Conservation (phyloP, 2,329 filamentous ascomycete genomes). For the Colletotrichum sp. region DNA sequence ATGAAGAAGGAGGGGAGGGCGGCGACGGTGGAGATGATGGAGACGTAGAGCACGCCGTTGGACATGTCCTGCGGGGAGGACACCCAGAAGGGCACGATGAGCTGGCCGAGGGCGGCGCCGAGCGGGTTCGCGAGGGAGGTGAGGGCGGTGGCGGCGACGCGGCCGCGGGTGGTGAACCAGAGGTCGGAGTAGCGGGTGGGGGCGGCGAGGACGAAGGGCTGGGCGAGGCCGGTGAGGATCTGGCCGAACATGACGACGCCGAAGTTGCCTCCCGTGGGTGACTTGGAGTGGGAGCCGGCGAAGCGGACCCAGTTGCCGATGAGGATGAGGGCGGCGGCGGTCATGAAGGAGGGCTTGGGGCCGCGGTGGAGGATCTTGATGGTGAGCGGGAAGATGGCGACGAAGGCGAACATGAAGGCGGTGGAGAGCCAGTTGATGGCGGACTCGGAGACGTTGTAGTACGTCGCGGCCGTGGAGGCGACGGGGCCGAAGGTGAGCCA, state of each 20-base stretch:
- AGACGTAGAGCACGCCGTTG: conserved; percentile 82
- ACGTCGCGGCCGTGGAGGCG: conserved; percentile 73
- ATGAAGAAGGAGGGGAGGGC: conserved; percentile 82
- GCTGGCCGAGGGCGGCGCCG: conserved; percentile 85
- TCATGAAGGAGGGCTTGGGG: conserved; percentile 78
- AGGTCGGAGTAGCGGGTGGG: conserved; percentile 91
- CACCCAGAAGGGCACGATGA: conserved; percentile 83
- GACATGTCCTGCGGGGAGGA: conserved; percentile 69
- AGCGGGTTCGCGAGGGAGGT: conserved; percentile 88
- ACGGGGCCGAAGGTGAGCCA: conserved; percentile 94
- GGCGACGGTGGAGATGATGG: conserved; percentile 75
- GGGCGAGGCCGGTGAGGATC: conserved; percentile 85
- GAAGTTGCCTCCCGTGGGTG: conserved; percentile 63
- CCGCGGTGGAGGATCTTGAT: conserved; percentile 83
- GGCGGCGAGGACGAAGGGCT: conserved; percentile 89
- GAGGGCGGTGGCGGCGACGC: conserved; percentile 86
- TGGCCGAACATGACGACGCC: conserved; percentile 88
- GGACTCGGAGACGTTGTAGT: conserved; percentile 76
- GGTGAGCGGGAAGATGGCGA: conserved; percentile 71
- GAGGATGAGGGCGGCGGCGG: conserved; percentile 74
- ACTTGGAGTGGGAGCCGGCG: conserved; percentile 63
- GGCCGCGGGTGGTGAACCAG: conserved; percentile 87
- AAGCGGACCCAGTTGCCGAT: conserved; percentile 92
- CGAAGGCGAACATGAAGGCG: conserved; percentile 85
- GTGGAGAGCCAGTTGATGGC: conserved; percentile 94